Evolutionary conservation across 305 asterid species (phyloP).

Genomic region (Solanum hybrid): DNA sequence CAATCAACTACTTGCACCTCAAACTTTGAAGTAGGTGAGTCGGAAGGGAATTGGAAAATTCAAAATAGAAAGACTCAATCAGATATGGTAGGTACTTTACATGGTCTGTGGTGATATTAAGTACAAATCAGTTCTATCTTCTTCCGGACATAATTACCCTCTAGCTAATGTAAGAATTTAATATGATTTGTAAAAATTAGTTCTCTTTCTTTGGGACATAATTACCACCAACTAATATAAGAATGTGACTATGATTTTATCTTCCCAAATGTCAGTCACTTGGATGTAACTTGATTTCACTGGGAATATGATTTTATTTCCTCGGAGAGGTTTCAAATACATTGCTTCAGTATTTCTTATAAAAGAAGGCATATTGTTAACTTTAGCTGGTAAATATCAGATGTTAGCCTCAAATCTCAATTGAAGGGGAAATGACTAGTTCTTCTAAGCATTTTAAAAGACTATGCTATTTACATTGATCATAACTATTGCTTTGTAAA

Average conservation of each 20-base stretch:
- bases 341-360: too few species aligned
- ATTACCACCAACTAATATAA: not conserved
- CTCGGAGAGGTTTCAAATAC: not conserved
- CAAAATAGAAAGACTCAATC: not conserved
- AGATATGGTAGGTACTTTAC: not conserved
- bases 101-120: not conserved
- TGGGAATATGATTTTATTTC: not conserved
- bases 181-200: not conserved
- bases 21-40: not conserved
- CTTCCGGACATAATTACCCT: not conserved
- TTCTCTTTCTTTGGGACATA: not conserved
- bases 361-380: not conserved
- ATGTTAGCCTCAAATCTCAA: not conserved
- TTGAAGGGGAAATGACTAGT: not conserved
- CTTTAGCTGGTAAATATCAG: not conserved
- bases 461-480: not conserved
- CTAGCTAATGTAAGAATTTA: not conserved
- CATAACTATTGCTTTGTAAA: not conserved
- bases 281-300: not conserved
- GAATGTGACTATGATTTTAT: not conserved
- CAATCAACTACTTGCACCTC: not conserved
- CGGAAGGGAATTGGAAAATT: not conserved
- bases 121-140: not conserved
- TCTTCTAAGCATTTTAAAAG: not conserved
- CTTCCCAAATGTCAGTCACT: not conserved